A percentile compares a stretch with the other conserved stretches of the same genome.
Evolutionary conservation across 495 filamentous ascomycete species (phyloP).

Genomic region (Mytilinidion resinicola): DNA sequence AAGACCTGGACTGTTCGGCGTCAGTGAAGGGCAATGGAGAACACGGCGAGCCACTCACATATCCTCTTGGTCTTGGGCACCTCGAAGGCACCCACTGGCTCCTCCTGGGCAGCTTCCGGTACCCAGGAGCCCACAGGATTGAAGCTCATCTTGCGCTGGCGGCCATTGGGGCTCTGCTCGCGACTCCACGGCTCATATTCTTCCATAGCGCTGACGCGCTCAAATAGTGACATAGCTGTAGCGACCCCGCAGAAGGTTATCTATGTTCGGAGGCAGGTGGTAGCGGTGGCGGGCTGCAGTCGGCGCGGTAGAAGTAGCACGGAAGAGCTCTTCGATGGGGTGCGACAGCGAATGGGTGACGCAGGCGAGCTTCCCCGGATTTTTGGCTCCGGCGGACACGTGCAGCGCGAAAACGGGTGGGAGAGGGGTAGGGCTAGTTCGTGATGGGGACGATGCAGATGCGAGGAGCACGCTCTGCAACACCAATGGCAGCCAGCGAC

Average conservation of each 20-base stretch:
- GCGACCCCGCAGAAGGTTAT: neutral
- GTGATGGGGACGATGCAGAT: too few relatives aligned
- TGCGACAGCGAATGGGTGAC: too few relatives aligned
- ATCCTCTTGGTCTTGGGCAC: constrained; percentile 48
- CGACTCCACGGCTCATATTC: constrained; percentile 31
- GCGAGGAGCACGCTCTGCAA: too few relatives aligned
- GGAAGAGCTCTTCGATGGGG: too few relatives aligned
- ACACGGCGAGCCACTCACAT: constrained; percentile 31
- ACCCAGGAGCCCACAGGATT: constrained; percentile 38
- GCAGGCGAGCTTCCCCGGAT: too few relatives aligned
- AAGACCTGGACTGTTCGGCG: constrained; percentile 49
- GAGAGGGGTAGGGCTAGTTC: too few relatives aligned
- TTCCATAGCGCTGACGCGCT: constrained; percentile 28
- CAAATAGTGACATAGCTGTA: constrained; percentile 25
- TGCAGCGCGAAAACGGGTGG: too few relatives aligned
- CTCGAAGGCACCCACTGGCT: constrained; percentile 39
- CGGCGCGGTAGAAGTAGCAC: too few relatives aligned
- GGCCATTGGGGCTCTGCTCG: constrained; percentile 19
- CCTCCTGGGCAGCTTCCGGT: constrained; percentile 24
- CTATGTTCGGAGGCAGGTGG: too few relatives aligned
- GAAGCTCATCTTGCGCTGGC: constrained; percentile 38
- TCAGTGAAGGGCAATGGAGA: neutral
- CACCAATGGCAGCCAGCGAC: too few relatives aligned
- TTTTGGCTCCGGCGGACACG: too few relatives aligned
- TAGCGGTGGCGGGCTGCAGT: too few relatives aligned